Base-by-base conservation (phyloP, 1,284 basidiomycete genomes). In the Melanopsichium pennsylvanicum region DNA sequence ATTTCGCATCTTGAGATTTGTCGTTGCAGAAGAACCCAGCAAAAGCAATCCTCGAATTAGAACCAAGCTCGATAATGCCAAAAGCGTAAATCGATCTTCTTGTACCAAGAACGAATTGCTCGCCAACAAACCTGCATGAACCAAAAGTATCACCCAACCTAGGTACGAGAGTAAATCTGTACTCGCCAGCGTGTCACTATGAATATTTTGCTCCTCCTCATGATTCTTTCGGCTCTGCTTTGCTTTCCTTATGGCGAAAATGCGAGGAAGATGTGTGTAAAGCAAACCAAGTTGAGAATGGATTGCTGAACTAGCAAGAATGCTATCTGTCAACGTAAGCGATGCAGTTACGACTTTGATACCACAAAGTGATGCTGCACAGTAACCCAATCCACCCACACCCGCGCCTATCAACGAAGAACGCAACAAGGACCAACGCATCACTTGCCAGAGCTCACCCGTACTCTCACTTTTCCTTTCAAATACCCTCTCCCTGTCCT, bases 31-130 rank as follows among this genome's bases (percentile, higher is more conserved):
- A 13, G 25, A 19, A 5, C 59, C 70, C 8, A 70, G 23, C 0
- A 59, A 58, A 0, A 47, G 13, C 29, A 62, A 18, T 5, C 50
- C 61, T 2, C 74, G 55, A 1, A 69, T 32, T 19, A 58, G 22
- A 1, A 61, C 36, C 2, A 76, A 34, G 10, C 85, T 83, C 0
- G 88, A 85, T 21, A 86, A 82, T 0, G 48, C n/a, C 15, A 63
- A 40, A 4, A 63, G 48, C 7, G 90, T 85, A 46, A 92, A 84
- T 29, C 86, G 86, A 80, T 97, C 94, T 85, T 98, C 96, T 90
- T 93, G 97, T 79, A 98, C 87, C 26, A 91, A 91, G 83, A 92
- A 96, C 0, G 93, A 96, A 83, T 97, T 98, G 21, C 71, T 75
- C 2, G 72, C 76, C 38, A 78, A 77, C 4, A 69, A 31, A n/a